Conservation (phyloP, 2,329 filamentous ascomycete genomes). For the Aspergillus sp. region DNA sequence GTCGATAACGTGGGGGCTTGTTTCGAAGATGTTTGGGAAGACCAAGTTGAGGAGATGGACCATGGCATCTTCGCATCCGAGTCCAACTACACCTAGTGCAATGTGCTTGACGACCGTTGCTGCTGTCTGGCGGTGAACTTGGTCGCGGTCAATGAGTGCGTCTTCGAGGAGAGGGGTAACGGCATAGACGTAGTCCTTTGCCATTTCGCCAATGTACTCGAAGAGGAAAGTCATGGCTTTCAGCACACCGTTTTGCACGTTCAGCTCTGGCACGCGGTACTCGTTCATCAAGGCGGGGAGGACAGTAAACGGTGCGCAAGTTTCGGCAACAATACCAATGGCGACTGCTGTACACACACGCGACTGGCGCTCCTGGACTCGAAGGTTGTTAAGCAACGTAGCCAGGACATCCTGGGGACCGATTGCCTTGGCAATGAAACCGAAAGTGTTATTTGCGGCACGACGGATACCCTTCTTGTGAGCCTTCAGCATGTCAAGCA, state of each 20-base stretch:
- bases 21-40: constrained; percentile 97
- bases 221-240: constrained; percentile 97
- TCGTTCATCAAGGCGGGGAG: constrained; percentile 99
- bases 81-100: constrained; percentile 91
- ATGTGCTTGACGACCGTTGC: constrained; percentile 98
- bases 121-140: constrained; percentile 95
- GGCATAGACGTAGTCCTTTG: constrained; percentile 98
- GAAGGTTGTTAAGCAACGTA: constrained; percentile 91
- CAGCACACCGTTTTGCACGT: constrained; percentile 97
- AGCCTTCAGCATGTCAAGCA: constrained; percentile 98
- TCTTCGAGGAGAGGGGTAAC: constrained; percentile 95
- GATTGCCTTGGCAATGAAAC: constrained; percentile 98
- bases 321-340: constrained; percentile 97
- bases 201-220: constrained; percentile 99
- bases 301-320: constrained; percentile 96
- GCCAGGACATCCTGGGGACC: constrained; percentile 96
- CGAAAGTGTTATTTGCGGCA: constrained; percentile 98
- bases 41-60: constrained; percentile 93
- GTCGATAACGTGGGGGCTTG: constrained; percentile 96
- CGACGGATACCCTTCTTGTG: constrained; percentile 99
- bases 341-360: constrained; percentile 98
- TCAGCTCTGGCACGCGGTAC: constrained; percentile 95
- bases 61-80: constrained; percentile 98
- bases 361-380: constrained; percentile 95
- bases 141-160: constrained; percentile 94